phyloP scores from a whole-genome alignment of 108 stramenopile species.

The Pseudonitzschia delicatissima region DNA sequence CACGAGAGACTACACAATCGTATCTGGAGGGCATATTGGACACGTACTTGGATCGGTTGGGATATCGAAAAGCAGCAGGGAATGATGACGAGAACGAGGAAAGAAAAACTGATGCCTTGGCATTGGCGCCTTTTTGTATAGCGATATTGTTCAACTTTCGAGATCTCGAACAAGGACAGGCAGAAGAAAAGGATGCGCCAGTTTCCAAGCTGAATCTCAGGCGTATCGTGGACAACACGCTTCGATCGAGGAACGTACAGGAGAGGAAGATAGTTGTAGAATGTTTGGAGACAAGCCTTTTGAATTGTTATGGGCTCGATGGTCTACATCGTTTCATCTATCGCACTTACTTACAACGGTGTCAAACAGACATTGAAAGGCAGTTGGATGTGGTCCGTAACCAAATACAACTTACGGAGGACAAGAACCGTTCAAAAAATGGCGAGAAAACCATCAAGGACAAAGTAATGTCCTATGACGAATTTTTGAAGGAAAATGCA shows the following conservation, averaged over 20 bases:
- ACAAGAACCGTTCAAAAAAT: not conserved
- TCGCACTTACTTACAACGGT: constrained; percentile 36
- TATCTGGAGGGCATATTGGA: not conserved
- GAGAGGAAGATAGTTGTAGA: constrained; percentile 6
- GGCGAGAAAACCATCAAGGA: too few relatives aligned
- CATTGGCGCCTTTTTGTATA: constrained; percentile 25
- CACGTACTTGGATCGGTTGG: constrained; percentile 5
- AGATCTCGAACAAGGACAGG: constrained; percentile 25
- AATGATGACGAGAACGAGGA: constrained; percentile 9
- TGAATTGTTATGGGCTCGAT: constrained; percentile 49
- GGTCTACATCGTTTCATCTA: constrained; percentile 54
- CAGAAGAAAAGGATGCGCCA: not conserved
- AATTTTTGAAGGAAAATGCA: not conserved
- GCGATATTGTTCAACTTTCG: constrained; percentile 51
- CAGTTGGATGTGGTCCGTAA: constrained; percentile 19
- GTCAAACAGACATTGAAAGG: constrained; percentile 27
- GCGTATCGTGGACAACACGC: not conserved
- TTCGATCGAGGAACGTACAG: not conserved
- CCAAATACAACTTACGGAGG: constrained; percentile 1
- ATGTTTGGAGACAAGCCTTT: constrained; percentile 14
- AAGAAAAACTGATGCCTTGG: not conserved
- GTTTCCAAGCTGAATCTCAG: not conserved
- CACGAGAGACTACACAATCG: constrained; percentile 6
- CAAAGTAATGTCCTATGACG: not conserved
- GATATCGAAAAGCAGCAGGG: constrained; percentile 4